Evolutionary conservation across 2,329 filamentous ascomycete genomes (phyloP).

Genomic region (Stagonosporopsis rhizophila): DNA sequence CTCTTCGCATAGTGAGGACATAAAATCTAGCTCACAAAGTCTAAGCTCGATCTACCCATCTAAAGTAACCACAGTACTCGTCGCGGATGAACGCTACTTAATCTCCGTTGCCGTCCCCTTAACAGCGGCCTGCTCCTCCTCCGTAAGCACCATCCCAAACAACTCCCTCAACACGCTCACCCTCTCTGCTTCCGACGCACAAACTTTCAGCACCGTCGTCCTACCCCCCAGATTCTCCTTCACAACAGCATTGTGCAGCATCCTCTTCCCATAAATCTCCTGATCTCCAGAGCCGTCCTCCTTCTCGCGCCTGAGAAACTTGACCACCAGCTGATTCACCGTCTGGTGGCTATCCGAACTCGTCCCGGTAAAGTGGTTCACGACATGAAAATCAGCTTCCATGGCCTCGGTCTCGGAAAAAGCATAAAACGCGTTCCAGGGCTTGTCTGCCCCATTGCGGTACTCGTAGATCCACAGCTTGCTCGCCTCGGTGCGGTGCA

Average conservation of each 20-base stretch:
- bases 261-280: constrained; percentile 47
- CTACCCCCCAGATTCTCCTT: constrained; percentile 54
- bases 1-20: too few relatives aligned
- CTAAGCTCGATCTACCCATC: not conserved
- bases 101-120: constrained; percentile 36
- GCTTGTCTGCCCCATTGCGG: constrained; percentile 44
- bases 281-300: constrained; percentile 41
- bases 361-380: constrained; percentile 48
- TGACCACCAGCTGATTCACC: constrained; percentile 46
- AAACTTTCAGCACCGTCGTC: constrained; percentile 48
- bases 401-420: constrained; percentile 53
- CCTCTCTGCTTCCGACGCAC: constrained; percentile 50
- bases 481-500: constrained; percentile 42
- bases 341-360: constrained; percentile 45
- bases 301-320: constrained; percentile 45
- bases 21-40: not conserved
- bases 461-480: constrained; percentile 71
- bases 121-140: constrained; percentile 48
- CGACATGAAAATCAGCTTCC: constrained; percentile 49
- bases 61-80: not conserved
- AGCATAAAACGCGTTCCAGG: constrained; percentile 54
- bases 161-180: constrained; percentile 49
- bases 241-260: constrained; percentile 53
- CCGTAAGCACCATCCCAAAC: constrained; percentile 51
- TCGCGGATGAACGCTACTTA: not conserved